Base-by-base conservation (phyloP, 306 rosid species). In the Glycine latifolia region DNA sequence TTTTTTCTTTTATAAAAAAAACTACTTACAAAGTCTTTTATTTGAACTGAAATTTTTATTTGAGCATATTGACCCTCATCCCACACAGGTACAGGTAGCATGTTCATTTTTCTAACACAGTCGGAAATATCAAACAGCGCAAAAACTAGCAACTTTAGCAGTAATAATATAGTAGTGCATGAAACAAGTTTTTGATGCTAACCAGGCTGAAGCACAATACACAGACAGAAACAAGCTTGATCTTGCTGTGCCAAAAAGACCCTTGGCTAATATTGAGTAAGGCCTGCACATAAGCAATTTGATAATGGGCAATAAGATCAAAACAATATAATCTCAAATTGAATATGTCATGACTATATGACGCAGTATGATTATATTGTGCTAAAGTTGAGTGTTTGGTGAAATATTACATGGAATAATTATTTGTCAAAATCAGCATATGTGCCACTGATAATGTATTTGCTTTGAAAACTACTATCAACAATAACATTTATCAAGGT, bases 121-220 rank as follows among this genome's bases (percentile, higher is more conserved):
- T 15, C 9, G 67, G 54, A 61, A 53, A 75, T 39, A 33, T 75
- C 55, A 13, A 79, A 79, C 58, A 68, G 20, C 46, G 54, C 12
- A 54, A 56, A 73, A 71, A 39, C 53, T 47, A 73, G 26, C 43
- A 49, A 68, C 71, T 44, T 58, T 76, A 31, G 67, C 10, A 82
- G 60, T 10, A 61, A 70, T 78, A 46, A 48, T 52, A 55, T 0
- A 53, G 72, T 37, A 71, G 50, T 44, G 54, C 75, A 63, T 9
- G 71, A 79, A 67, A 58, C 50, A 73, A 84, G 26, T 26, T 37
- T 35, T 26, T 16, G 78, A 74, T 48, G 72, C 91, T 86, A 73
- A 96, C 99, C 99, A 96, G 79, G 98, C 97, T 78, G 98, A 92
- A 65, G 99, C 50, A 52, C 98, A 96, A 78, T 96, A 93, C 46